Evolutionary conservation across 108 stramenopile genomes (phyloP), one percentile per base, ranked within the genome.

Genomic region (Pinguiococcus pyrenoidosus): DNA sequence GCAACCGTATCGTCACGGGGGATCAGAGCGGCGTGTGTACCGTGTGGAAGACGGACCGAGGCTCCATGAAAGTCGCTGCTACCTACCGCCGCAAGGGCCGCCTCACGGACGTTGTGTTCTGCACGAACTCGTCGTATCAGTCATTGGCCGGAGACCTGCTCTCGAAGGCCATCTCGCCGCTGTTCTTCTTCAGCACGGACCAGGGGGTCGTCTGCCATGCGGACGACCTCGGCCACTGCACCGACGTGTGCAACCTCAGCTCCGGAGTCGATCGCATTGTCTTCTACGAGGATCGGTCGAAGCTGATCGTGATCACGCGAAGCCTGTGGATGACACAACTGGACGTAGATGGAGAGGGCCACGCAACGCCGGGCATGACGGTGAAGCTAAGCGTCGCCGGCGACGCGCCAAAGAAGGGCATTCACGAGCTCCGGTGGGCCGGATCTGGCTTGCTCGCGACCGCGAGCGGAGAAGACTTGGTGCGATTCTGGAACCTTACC

Each of bases 391-490:
- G 56, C 1, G 53, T 72, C 3, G 55, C 50, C 9, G 55, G 46
- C 10, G 59, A 55, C 23, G 56, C 48, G 14, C 34, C 51, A 7
- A 17, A 18, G 0, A 17, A 32, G 8, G 66, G 71, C 27, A 28
- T 72, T 10, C 27, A 21, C n/a, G 18, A 32, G 30, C 6, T 32
- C 6, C 6, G 30, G 30, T 77, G 74, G 74, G 66, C 69, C 2
- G 71, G 69, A 5, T 73, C 73, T 6, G 76, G 77, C 9, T 39
- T 76, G 4, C 25, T 78, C 37, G 72, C 58, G 0, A 64, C 69
- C 0, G 72, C 65, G 6, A 68, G 69, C 10, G 64, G 54, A 7
- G 70, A 71, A 48, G 66, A 68, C 1, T 20, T 67, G 24, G 52
- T 76, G 18, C 58, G 77, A 6, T 49, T 76, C 28, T 66, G 66